Base-by-base conservation (phyloP, 139 green algal species). In the Chlamydomonas sp. region DNA sequence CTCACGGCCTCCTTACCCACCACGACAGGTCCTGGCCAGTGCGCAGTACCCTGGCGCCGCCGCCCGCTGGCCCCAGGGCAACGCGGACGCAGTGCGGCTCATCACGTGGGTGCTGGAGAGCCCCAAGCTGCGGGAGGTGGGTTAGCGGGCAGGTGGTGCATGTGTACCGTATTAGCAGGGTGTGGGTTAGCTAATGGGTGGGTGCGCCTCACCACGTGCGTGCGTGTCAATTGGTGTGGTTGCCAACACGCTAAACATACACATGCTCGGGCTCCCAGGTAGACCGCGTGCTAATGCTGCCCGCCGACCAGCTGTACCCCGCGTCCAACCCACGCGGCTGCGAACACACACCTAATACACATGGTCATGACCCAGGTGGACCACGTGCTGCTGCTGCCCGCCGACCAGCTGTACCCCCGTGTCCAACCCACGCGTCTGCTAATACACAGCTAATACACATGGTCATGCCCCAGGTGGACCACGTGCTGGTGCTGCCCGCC, bases 271-370 rank as follows among this genome's bases (percentile, higher is more conserved):
- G 31, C 0, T 49, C 31, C 31, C 69, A 90, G 63, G 91, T 99
- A n/a, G 83, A 98, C 77, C 94, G 99, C 88, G 93, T 99, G 67
- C 88, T 99, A 78, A 98, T 99, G 76, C 92, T 99, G 63, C 95
- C 91, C 5, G 95, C 95, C 62, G 95, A 97, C 31, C 31, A 49
- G 31, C 31, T 49, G 31, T 49, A 49, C 31, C 31, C 31, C 31
- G 0, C 31, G 31, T 49, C 31, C 31, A 49, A 0, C 31, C 31
- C 0, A 49, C 31, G 31, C 31, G 31, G 0, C 31, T 49, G 31
- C 31, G 0, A 49, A 49, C 31, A 49, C 31, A 49, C 31, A 49
- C 0, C 31, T 49, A 49, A 49, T 49, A 49, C 31, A 49, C 31
- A 49, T 49, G 31, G 31, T 49, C 31, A 49, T 49, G 31, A 49